Conservation (phyloP, 805 yeast genomes). For the Yarrowia sp. region DNA sequence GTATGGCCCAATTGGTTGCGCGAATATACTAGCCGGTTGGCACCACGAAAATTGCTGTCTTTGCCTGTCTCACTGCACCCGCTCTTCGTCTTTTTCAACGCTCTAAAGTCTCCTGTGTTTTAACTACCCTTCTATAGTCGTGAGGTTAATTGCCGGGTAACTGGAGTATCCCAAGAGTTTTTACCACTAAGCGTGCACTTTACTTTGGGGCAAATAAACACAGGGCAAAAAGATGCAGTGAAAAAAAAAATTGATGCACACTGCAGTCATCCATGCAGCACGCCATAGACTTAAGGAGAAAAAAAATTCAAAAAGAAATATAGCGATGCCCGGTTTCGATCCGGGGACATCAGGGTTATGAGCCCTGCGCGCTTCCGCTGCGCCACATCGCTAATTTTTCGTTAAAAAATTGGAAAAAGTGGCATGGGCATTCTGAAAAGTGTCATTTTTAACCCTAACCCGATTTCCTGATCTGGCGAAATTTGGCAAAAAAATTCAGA, state of each 20-base stretch:
- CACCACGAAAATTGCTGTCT: too few species aligned
- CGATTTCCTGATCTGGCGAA: background rate
- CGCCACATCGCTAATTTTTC: slow-evolving; percentile 52
- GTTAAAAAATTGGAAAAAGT: background rate
- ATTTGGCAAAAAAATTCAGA: too few species aligned
- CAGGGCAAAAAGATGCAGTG: background rate
- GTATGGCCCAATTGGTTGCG: slow-evolving; percentile 1
- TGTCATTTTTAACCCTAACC: slow-evolving; percentile 6
- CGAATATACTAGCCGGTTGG: background rate
- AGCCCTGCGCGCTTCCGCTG: slow-evolving; percentile 93
- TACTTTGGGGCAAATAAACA: slow-evolving; percentile 6
- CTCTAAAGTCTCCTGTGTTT: background rate
- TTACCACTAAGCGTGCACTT: too few species aligned
- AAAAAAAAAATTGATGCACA: slow-evolving; percentile 3
- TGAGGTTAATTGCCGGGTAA: slow-evolving; percentile 33
- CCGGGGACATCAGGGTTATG: slow-evolving; percentile 94
- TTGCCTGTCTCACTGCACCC: too few species aligned
- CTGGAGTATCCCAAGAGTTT: background rate
- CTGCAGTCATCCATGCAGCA: slow-evolving; percentile 14
- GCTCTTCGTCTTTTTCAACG: too few species aligned
- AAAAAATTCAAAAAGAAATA: background rate
- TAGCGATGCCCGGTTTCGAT: slow-evolving; percentile 92
- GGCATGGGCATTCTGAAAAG: background rate
- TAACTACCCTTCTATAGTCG: slow-evolving; percentile 13
- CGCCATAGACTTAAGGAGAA: too few species aligned